Evolutionary conservation across 2,329 filamentous ascomycete species (phyloP).

Genomic region (Colletotrichum viniferum): DNA sequence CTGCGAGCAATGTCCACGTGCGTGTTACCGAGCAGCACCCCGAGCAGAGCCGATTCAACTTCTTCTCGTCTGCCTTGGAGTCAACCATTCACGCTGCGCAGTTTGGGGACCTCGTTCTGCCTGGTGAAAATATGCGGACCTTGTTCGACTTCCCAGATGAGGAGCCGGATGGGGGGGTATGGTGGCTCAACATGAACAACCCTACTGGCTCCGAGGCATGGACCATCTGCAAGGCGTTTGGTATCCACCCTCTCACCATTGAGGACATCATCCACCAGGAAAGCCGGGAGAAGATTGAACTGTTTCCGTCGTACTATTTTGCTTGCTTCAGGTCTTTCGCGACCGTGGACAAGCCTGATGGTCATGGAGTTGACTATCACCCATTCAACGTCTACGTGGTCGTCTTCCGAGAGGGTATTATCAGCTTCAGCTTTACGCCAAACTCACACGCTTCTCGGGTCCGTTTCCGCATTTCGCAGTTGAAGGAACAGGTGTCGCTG

Average conservation of each 20-base stretch:
- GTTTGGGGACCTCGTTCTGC: constrained; percentile 84
- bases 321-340: constrained; percentile 95
- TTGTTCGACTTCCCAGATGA: constrained; percentile 74
- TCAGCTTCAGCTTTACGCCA: constrained; percentile 91
- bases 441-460: constrained; percentile 89
- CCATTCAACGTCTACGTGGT: constrained; percentile 97
- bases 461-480: constrained; percentile 84
- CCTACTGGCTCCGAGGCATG: constrained; percentile 87
- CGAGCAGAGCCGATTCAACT: constrained; percentile 85
- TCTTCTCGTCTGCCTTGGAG: constrained; percentile 94
- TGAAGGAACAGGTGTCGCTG: constrained; percentile 93
- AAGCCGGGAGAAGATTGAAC: constrained; percentile 95
- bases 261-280: constrained; percentile 97
- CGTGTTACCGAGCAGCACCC: constrained; percentile 35
- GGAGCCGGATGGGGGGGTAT: constrained; percentile 80
- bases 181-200: constrained; percentile 96
- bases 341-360: constrained; percentile 74
- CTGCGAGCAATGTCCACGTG: not conserved
- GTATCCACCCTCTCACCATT: constrained; percentile 91
- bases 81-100: constrained; percentile 91
- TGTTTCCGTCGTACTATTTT: constrained; percentile 98
- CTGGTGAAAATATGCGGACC: constrained; percentile 86
- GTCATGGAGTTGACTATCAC: constrained; percentile 82
- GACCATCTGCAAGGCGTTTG: constrained; percentile 90
- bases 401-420: constrained; percentile 91